Base-by-base conservation (phyloP, 2,329 filamentous ascomycete genomes). In the Fusarium tupiense region DNA sequence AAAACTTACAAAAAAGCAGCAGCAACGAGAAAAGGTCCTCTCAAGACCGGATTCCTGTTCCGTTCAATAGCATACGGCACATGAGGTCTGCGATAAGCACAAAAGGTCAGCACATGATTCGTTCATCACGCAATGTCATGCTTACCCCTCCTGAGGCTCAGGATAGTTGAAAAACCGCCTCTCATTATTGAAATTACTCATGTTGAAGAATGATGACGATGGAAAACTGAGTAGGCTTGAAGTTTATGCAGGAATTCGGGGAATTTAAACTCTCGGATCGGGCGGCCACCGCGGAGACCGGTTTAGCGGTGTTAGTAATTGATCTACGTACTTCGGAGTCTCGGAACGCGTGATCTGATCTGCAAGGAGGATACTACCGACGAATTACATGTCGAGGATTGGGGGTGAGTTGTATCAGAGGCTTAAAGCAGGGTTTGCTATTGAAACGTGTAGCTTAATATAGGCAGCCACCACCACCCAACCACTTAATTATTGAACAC, bases 111-210 rank as follows among this genome's bases (percentile, higher is more conserved):
- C 66, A 57, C 11, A 50, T 37, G n/a, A 31, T 37, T 57, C 49
- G 41, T 35, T 29, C 31, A 26, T 9, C 10, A 31, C 2, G 9
- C 52, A 33, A 5, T 35, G 38, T 4, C 13, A n/a, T 38, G 20
- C 40, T 61, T 74, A 76, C 74, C 74, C 73, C 64, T 75, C 68
- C 43, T 53, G 57, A 29, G 74, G 37, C 53, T 75, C 62, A 6
- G 74, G 74, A 57, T 76, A 76, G 54, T 76, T 76, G 5, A 76
- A 76, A 6, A 76, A 76, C 16, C 61, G 57, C 41, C 56, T 64
- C 31, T 71, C 46, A 38, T 29, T 41, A 13, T 31, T 44, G 19
- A 22, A 43, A 10, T 60, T 54, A 31, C 46, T 69, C 73, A 75
- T 75, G 0, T 40, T 68, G 12, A 29, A 12, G 7, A 20, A 6